phyloP scores from a whole-genome alignment of 2,329 filamentous ascomycete species.

The Penicillium sp. region DNA sequence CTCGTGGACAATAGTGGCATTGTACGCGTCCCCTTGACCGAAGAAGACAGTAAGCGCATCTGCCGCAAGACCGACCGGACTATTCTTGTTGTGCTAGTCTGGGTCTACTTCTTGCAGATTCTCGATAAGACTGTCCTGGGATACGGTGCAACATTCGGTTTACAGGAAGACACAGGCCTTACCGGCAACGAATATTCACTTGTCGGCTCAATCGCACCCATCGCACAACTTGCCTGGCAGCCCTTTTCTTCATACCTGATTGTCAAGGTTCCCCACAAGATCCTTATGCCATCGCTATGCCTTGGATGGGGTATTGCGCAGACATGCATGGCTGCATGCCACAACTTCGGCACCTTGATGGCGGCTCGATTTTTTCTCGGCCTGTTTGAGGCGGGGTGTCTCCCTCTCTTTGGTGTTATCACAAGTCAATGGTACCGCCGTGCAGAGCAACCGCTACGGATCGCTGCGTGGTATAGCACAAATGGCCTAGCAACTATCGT shows the following conservation, averaged over 20 bases:
- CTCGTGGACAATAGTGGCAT: slow-evolving; percentile 15
- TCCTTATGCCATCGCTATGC: slow-evolving; percentile 53
- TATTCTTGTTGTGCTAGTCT: slow-evolving; percentile 51
- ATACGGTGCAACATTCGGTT: slow-evolving; percentile 57
- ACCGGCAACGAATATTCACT: slow-evolving; percentile 57
- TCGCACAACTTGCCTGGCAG: slow-evolving; percentile 61
- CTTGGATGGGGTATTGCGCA: slow-evolving; percentile 52
- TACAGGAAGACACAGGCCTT: slow-evolving; percentile 51
- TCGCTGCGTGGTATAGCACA: slow-evolving; percentile 65
- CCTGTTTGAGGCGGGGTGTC: slow-evolving; percentile 52
- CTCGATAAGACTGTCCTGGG: slow-evolving; percentile 60
- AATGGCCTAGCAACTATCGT: slow-evolving; percentile 59
- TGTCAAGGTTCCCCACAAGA: slow-evolving; percentile 58
- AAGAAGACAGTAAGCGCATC: slow-evolving; percentile 52
- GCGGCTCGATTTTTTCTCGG: slow-evolving; percentile 53
- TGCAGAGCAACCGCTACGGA: slow-evolving; percentile 60
- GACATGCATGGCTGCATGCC: slow-evolving; percentile 47
- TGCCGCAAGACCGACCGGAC: slow-evolving; percentile 59
- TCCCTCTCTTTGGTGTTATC: slow-evolving; percentile 46
- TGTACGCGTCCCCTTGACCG: slow-evolving; percentile 29
- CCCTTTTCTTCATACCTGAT: slow-evolving; percentile 60
- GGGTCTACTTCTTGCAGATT: slow-evolving; percentile 50
- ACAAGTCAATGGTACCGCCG: slow-evolving; percentile 48
- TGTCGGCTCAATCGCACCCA: slow-evolving; percentile 56
- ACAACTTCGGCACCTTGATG: slow-evolving; percentile 47